A percentile compares a stretch with the other conserved stretches of the same genome.
Conservation (phyloP, 148 eudicot genomes). For the Gaultheria prostrata region DNA sequence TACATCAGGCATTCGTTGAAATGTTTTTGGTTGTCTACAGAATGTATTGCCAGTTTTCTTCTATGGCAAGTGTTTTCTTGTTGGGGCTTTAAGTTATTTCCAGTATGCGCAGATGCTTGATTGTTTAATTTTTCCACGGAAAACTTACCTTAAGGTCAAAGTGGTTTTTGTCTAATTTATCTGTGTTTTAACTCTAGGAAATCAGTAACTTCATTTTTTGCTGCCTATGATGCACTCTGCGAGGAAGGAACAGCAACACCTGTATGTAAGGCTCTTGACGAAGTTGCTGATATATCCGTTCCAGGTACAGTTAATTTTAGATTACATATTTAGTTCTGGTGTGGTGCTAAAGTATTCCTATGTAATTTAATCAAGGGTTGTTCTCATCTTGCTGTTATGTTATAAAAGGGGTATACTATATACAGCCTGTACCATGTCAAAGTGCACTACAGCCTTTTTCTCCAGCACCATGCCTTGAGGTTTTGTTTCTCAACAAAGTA, state of each 20-base stretch:
- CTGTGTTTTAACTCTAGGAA: constrained; percentile 47
- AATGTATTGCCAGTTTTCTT: neutral
- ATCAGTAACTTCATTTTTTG: constrained; percentile 89
- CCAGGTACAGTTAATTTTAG: constrained; percentile 46
- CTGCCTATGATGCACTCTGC: constrained; percentile 90
- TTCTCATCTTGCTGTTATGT: neutral
- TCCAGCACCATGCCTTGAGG: too few relatives aligned
- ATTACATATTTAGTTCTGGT: neutral
- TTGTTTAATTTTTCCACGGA: neutral
- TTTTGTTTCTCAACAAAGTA: neutral
- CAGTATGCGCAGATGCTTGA: neutral
- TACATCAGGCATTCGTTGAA: neutral
- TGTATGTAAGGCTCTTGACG: constrained; percentile 88
- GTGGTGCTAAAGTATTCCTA: neutral
- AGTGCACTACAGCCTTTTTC: neutral
- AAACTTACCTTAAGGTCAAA: neutral
- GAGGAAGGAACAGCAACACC: constrained; percentile 97
- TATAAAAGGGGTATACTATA: neutral
- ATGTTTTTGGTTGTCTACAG: neutral
- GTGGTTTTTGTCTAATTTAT: constrained; percentile 18
- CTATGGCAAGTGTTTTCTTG: neutral
- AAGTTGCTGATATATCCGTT: constrained; percentile 74
- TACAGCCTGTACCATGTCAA: neutral
- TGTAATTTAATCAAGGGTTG: neutral
- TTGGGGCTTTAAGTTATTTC: neutral